phyloP scores from a whole-genome alignment of 371 early-diverging fungal species.

The Nematocida parisii region DNA sequence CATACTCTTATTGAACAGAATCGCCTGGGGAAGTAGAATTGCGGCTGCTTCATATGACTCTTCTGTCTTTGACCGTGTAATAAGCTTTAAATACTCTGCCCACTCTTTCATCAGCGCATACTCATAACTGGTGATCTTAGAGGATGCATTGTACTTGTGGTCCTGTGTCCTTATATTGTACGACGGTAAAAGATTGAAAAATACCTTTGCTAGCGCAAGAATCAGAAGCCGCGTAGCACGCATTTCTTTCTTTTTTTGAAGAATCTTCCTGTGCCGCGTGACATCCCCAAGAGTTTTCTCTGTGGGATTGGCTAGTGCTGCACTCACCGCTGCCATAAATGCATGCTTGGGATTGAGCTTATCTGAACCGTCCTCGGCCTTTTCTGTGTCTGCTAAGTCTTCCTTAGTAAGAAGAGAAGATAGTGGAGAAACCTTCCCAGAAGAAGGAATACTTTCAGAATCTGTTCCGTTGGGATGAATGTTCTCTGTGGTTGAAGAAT shows the following conservation, averaged over 20 bases:
- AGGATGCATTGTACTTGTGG: conserved; percentile 42
- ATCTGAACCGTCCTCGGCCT: neutral
- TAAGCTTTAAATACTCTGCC: conserved; percentile 38
- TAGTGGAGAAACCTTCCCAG: no score
- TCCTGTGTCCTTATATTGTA: conserved; percentile 48
- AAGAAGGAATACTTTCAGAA: no score
- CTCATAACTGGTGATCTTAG: conserved; percentile 46
- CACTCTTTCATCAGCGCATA: conserved; percentile 48
- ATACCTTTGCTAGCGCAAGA: conserved; percentile 43
- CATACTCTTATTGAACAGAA: conserved; percentile 58
- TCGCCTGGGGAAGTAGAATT: conserved; percentile 46
- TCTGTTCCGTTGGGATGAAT: no score
- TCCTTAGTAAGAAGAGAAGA: neutral
- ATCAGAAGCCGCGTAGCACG: conserved; percentile 24
- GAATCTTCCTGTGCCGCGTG: neutral
- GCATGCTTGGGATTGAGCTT: conserved; percentile 21
- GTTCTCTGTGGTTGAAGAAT: no score
- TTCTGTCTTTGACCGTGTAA: conserved; percentile 50
- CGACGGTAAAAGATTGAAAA: conserved; percentile 48
- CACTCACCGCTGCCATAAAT: conserved; percentile 11
- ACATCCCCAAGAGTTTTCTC: conserved; percentile 42
- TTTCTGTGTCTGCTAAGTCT: neutral
- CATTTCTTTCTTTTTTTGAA: conserved; percentile 39
- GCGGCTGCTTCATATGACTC: conserved; percentile 58
- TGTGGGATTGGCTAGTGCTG: conserved; percentile 27